Percentiles rank a stretch among this genome's conserved stretches.
phyloP scores from a whole-genome alignment of 78 protist genomes.

The Polysphondylium violaceum region DNA sequence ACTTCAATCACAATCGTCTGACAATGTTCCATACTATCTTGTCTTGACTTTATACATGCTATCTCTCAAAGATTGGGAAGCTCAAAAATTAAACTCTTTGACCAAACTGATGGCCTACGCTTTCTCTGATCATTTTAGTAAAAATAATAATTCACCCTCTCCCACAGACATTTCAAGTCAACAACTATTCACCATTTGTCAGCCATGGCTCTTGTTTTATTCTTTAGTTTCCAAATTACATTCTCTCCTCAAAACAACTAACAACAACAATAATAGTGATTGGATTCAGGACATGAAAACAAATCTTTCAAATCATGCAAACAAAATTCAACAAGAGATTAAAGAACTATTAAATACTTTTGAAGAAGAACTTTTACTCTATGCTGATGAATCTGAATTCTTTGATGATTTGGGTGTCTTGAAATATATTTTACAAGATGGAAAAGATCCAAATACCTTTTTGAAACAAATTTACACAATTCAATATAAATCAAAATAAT shows the following conservation, averaged over 20 bases:
- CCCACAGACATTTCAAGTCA: not conserved
- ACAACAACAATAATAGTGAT: not conserved
- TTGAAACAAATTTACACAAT: not conserved
- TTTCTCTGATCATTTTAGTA: slow-evolving; percentile 7
- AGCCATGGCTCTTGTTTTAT: slow-evolving; percentile 54
- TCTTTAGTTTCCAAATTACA: slow-evolving; percentile 26
- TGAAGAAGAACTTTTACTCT: slow-evolving; percentile 30
- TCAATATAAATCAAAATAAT: too few relatives aligned
- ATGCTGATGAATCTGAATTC: slow-evolving; percentile 39
- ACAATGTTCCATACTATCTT: slow-evolving; percentile 57
- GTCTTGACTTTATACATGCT: slow-evolving; percentile 31
- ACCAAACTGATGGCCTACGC: slow-evolving; percentile 16
- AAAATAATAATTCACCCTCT: not conserved
- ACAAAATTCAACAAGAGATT: slow-evolving; percentile 27
- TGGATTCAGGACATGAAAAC: slow-evolving; percentile 28
- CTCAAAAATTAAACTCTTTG: slow-evolving; percentile 18
- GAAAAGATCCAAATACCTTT: slow-evolving; percentile 28
- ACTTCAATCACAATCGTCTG: not conserved
- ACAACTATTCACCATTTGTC: not conserved
- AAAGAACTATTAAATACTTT: slow-evolving; percentile 18
- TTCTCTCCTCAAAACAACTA: not conserved
- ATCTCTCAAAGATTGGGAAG: slow-evolving; percentile 50
- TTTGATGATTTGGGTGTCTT: slow-evolving; percentile 42
- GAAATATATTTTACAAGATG: slow-evolving; percentile 10
- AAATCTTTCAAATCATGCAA: not conserved